Base-by-base conservation (phyloP, 495 filamentous ascomycete genomes). In the Penicillium herquei region DNA sequence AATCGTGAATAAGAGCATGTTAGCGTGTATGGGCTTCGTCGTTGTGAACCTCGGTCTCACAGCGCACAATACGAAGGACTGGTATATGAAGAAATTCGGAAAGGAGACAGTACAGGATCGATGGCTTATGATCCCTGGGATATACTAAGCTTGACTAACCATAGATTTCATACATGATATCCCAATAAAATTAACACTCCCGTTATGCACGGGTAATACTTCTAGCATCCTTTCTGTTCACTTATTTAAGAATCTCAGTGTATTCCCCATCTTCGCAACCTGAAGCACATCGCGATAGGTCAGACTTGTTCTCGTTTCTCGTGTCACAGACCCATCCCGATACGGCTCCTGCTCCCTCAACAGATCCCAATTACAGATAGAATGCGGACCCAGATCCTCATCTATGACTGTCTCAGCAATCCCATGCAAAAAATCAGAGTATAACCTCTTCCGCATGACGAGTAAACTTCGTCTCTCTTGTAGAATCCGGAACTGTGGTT, bases 271-370 rank as follows among this genome's bases (percentile, higher is more conserved):
- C 51, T 87, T 90, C 5, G 86, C 87, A 43, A 96, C 91, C 67
- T 88, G 93, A 53, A 91, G 73, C 41, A 98, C 95, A 73, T 98
- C 94, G 51, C 95, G 82, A 78, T 91, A 98, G 8, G 94, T 98
- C 58, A 98, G 76, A 70, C 93, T 97, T 26, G 85, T 83, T 64
- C 94, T 82, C 3, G 82, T 89, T 59, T 74, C 70, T 49, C 94
- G 81, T 59, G 79, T 61, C 58, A 81, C 85, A 45, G 68, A 71
- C 2, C 90, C 91, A 18, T 67, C 66, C 34, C 62, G 58, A 65
- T 86, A 90, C n/a, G 41, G 52, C 12, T 78, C 73, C 14, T 74
- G 72, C 33, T 88, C 79, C 13, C 87, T 81, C 42, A 98, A 72
- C 18, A 95, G 72, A 33, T 72, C 65, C 95, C 95, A 98, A 67